Evolutionary conservation across 2,329 filamentous ascomycete genomes (phyloP).

Genomic region (Fusarium sp.): DNA sequence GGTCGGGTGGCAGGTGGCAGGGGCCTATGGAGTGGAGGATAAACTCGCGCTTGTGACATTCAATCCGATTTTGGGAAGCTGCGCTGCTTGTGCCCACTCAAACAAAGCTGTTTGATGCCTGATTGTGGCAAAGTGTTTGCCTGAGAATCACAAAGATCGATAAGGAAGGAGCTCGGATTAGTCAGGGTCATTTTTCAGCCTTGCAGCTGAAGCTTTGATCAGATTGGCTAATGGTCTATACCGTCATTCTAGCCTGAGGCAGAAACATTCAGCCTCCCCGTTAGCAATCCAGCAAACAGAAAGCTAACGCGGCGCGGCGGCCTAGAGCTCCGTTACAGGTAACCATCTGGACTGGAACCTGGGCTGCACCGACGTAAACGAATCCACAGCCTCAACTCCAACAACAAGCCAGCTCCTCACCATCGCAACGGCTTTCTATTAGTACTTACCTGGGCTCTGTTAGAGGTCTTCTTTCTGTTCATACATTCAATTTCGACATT

Average conservation of each 20-base stretch:
- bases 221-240: conserved; percentile 1
- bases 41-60: conserved; percentile 17
- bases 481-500: conserved; percentile 2
- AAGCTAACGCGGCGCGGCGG: conserved; percentile 54
- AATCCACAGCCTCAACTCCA: conserved; percentile 40
- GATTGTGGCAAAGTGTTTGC: conserved; percentile 22
- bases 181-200: conserved; percentile 7
- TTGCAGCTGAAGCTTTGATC: conserved; percentile 6
- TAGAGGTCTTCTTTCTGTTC: not conserved
- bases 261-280: conserved; percentile 24
- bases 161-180: not conserved
- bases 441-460: conserved; percentile 11
- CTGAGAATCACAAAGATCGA: conserved; percentile 2
- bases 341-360: conserved; percentile 23
- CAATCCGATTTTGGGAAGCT: conserved; percentile 14
- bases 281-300: conserved; percentile 36
- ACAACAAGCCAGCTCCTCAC: conserved; percentile 37
- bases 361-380: conserved; percentile 39
- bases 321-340: conserved; percentile 57
- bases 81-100: not conserved
- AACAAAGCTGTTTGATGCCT: conserved; percentile 19
- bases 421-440: conserved; percentile 32
- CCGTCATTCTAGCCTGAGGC: conserved; percentile 40
- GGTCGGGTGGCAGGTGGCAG: conserved; percentile 37
- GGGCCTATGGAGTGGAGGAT: conserved; percentile 6